Percentiles rank a stretch among this genome's conserved stretches.
Evolutionary conservation across 805 yeast species (phyloP).

Genomic region (Candida wancherniae): DNA sequence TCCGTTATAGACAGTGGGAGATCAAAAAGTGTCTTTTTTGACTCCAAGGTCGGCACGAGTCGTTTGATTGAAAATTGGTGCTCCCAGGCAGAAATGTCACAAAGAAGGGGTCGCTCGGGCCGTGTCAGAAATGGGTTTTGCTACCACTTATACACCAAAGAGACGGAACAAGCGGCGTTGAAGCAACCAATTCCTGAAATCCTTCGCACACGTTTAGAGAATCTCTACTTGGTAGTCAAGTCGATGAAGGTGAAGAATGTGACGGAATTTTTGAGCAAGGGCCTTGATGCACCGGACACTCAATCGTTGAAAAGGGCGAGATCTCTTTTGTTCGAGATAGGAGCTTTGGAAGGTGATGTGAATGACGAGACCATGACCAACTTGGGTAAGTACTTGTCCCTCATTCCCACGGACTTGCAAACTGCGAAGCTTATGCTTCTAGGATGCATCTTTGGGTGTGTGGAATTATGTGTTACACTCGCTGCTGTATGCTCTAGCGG

Average conservation of each 20-base stretch:
- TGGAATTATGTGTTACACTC: constrained; percentile 72
- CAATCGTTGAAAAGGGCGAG: constrained; percentile 49
- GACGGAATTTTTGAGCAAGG: constrained; percentile 59
- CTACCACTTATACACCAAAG: constrained; percentile 69
- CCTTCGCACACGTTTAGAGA: constrained; percentile 75
- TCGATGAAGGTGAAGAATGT: constrained; percentile 83
- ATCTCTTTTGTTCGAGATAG: constrained; percentile 56
- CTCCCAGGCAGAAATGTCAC: constrained; percentile 83
- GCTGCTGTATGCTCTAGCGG: constrained; percentile 75
- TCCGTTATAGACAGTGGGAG: constrained; percentile 87
- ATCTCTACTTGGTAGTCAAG: constrained; percentile 76
- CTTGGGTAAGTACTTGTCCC: constrained; percentile 73
- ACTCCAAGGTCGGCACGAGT: constrained; percentile 62
- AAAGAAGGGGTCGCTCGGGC: constrained; percentile 97
- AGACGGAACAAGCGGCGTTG: constrained; percentile 52
- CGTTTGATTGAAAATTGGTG: constrained; percentile 78
- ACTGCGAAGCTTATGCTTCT: constrained; percentile 78
- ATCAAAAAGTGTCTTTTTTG: constrained; percentile 73
- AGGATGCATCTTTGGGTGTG: constrained; percentile 78
- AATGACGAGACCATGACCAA: constrained; percentile 51
- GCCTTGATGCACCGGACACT: constrained; percentile 75
- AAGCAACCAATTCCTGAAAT: constrained; percentile 86
- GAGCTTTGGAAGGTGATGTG: constrained; percentile 50
- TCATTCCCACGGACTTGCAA: constrained; percentile 80
- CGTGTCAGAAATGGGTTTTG: constrained; percentile 83